A percentile compares a stretch with the other conserved stretches of the same genome.
phyloP scores from a whole-genome alignment of 768 basidiomycete species.

The Russula ochroleuca region DNA sequence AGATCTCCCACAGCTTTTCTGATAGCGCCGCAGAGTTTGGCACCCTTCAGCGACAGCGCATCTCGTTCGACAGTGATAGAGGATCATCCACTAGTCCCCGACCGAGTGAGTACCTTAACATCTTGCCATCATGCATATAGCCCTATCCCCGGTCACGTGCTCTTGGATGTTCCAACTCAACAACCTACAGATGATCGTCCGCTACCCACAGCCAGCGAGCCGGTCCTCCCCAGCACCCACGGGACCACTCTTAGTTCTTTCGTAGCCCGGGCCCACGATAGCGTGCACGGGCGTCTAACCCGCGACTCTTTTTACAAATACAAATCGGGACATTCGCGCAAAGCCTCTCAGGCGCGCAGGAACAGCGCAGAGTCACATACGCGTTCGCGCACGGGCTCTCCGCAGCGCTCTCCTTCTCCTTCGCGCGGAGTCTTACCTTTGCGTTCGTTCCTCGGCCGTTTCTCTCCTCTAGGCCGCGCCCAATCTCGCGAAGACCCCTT shows the following conservation, averaged over 20 bases:
- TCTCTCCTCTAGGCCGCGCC: slow-evolving; percentile 47
- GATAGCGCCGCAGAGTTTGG: slow-evolving; percentile 25
- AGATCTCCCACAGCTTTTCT: neutral
- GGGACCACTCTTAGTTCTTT: slow-evolving; percentile 12
- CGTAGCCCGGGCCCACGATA: slow-evolving; percentile 14
- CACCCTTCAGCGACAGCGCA: slow-evolving; percentile 47
- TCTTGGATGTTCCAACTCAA: neutral
- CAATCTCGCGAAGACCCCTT: slow-evolving; percentile 43
- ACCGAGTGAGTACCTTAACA: slow-evolving; percentile 36
- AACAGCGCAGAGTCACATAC: slow-evolving; percentile 33
- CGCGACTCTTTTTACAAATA: neutral
- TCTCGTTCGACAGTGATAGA: slow-evolving; percentile 53
- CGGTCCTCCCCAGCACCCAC: slow-evolving; percentile 12
- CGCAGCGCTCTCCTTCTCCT: slow-evolving; percentile 35
- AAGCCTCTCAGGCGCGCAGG: slow-evolving; percentile 26
- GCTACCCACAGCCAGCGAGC: slow-evolving; percentile 22
- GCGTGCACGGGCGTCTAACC: neutral
- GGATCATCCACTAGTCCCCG: slow-evolving; percentile 40
- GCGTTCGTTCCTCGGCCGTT: slow-evolving; percentile 49
- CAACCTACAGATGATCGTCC: slow-evolving; percentile 10
- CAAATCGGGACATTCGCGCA: slow-evolving; percentile 25
- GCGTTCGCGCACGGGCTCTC: slow-evolving; percentile 38
- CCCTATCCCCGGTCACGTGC: neutral
- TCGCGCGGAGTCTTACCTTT: slow-evolving; percentile 53
- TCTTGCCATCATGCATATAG: slow-evolving; percentile 5